A percentile compares a stretch with the other conserved stretches of the same genome.
These are phyloP conservation scores for Fragaria nilgerrensis DNA, from an alignment of 306 rosid genomes.

Conservation along the genomic window DNA sequence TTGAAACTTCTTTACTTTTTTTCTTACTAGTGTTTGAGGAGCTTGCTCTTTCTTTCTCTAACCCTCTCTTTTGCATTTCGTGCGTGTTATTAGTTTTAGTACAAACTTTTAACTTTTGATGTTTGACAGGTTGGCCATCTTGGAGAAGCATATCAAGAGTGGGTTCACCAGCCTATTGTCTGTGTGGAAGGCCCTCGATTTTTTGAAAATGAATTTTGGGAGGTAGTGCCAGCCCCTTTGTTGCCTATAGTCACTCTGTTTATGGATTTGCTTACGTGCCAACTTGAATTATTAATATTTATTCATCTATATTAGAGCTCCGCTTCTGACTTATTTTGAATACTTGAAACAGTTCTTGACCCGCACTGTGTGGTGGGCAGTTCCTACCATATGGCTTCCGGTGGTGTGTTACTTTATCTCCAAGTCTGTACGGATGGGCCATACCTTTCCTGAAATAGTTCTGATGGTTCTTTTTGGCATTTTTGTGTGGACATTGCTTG, in stretches of 20 bases:
- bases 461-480: constrained; percentile 55
- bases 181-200: constrained; percentile 87
- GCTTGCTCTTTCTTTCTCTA: background rate
- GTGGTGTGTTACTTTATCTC: constrained; percentile 66
- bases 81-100: background rate
- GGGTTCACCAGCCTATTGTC: constrained; percentile 95
- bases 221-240: constrained; percentile 48
- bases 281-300: background rate
- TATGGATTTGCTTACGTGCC: background rate
- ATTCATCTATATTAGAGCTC: background rate
- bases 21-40: background rate
- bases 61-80: background rate
- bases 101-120: constrained; percentile 5
- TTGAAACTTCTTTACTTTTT: background rate
- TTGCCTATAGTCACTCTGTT: background rate
- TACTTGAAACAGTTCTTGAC: constrained; percentile 75
- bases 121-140: constrained; percentile 83
- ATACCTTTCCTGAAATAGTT: constrained; percentile 47
- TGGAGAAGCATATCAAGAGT: constrained; percentile 84
- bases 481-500: constrained; percentile 73
- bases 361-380: constrained; percentile 89
- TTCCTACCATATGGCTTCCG: constrained; percentile 92
- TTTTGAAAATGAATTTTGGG: constrained; percentile 73
- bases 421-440: constrained; percentile 65
- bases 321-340: constrained; percentile 31